Conservation (phyloP, 495 filamentous ascomycete genomes). For the Gamarada debralockiae region DNA sequence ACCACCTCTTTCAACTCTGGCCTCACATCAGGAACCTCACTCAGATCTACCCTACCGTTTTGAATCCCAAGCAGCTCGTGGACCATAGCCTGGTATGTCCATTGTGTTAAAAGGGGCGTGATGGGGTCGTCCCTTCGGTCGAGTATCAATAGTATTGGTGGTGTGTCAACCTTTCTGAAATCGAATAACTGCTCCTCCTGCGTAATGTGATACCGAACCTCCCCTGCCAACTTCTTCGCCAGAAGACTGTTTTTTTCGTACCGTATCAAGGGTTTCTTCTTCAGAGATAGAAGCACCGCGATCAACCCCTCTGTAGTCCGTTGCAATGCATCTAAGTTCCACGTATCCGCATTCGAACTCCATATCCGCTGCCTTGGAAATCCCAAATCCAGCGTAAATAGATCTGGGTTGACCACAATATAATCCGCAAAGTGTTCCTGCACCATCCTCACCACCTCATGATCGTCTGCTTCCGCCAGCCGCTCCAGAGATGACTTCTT, state of each 20-base stretch:
- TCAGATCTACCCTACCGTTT: conserved; percentile 86
- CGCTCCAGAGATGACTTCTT: conserved; percentile 95
- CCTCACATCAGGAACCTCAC: conserved; percentile 80
- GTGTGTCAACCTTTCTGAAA: conserved; percentile 91
- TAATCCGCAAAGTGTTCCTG: conserved; percentile 97
- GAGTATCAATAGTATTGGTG: conserved; percentile 85
- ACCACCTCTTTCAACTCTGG: conserved; percentile 94
- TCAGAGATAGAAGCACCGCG: conserved; percentile 76
- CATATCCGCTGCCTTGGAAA: conserved; percentile 72
- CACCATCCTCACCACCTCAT: conserved; percentile 88
- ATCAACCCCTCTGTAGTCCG: conserved; percentile 83
- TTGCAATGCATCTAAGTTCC: conserved; percentile 84
- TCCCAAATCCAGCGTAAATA: conserved; percentile 77
- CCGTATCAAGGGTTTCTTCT: conserved; percentile 92
- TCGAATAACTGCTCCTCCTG: conserved; percentile 98
- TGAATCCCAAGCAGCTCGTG: conserved; percentile 92
- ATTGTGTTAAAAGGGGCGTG: conserved; percentile 92
- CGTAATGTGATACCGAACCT: conserved; percentile 86
- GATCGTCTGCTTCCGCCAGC: conserved; percentile 94
- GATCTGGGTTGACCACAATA: conserved; percentile 88
- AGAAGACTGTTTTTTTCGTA: conserved; percentile 91
- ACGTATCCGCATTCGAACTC: conserved; percentile 78
- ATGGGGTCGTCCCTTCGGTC: conserved; percentile 94
- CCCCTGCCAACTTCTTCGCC: conserved; percentile 87
- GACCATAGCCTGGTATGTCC: conserved; percentile 99